phyloP scores from a whole-genome alignment of 306 rosid genomes.

The Medicago lupulina region DNA sequence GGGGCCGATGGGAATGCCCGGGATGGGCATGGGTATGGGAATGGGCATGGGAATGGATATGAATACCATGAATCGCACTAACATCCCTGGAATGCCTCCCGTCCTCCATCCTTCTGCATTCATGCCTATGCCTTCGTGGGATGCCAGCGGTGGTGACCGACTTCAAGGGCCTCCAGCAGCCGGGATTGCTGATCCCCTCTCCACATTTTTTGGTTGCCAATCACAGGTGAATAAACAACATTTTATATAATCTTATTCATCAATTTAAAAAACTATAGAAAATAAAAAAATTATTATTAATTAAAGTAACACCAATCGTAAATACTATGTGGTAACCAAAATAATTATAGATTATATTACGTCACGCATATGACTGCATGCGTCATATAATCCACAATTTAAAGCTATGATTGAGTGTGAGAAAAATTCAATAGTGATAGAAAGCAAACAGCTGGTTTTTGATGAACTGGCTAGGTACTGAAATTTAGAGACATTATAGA shows the following conservation, averaged over 20 bases:
- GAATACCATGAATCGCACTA: conserved; percentile 54
- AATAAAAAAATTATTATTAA: not conserved
- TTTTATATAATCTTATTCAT: not conserved
- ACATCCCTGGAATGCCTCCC: conserved; percentile 59
- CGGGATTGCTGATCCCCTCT: conserved; percentile 58
- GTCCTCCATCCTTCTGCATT: conserved; percentile 72
- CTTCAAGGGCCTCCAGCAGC: conserved; percentile 50
- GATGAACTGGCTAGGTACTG: not conserved
- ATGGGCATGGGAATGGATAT: conserved; percentile 77
- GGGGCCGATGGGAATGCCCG: conserved; percentile 64
- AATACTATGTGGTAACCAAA: too few species aligned
- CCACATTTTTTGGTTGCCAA: conserved; percentile 74
- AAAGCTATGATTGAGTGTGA: not conserved
- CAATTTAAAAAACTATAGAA: not conserved
- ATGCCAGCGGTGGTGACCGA: conserved; percentile 43
- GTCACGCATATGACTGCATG: too few species aligned
- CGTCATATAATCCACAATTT: too few species aligned
- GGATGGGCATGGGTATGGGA: conserved; percentile 71
- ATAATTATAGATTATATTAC: too few species aligned
- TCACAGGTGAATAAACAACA: conserved; percentile 58
- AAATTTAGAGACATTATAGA: conserved; percentile 9
- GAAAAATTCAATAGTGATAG: not conserved
- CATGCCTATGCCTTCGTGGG: conserved; percentile 82
- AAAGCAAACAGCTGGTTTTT: conserved; percentile 17
- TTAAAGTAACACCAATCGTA: not conserved